Evolutionary conservation across 352 stramenopile genomes (phyloP), one percentile per base, ranked within the genome.

Genomic region (Pythium periplocum): DNA sequence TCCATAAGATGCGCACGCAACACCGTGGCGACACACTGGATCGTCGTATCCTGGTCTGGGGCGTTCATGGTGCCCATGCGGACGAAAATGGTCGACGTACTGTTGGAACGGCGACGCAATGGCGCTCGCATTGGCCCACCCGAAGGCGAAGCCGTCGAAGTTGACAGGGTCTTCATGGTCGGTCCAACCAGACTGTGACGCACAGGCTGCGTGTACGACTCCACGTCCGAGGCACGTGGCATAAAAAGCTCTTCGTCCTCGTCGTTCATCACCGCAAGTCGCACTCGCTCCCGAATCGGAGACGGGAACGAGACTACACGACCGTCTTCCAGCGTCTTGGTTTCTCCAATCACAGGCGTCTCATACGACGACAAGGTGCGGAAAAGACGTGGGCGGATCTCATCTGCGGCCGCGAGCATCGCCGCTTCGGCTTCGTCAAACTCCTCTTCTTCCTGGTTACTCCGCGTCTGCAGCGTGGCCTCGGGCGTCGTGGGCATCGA

Each of bases 31-130:
- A 99, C 90, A 66, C 95, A 98, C 61, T 90, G 72, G 61, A 99
- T 98, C 12, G 93, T 98, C 30, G 88, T 93, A 50, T 98, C 93
- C 64, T 97, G 93, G 65, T 99, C 95, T 1, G 95, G 96, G n/a
- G 78, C 79, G 55, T 95, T 94, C 75, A 98, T 97, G 8, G 95
- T 98, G 9, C 84, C 84, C 82, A 93, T 93, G 45, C 84, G 82
- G 41, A 93, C 82, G 48, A 91, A 89, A 54, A 98, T 88, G 42
- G 93, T 98, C 64, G 97, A 93, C 31, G 95, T 98, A 33, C 92
- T 96, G 68, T 97, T 98, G 10, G 95, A 98, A 54, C 84, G 82
- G 39, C 97, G 97, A 48, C 90, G 79, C 45, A 75, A 61, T 48
- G 74, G 72, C 50, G 71, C 67, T 17, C 64, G 66, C 26, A 51